Evolutionary conservation across 495 filamentous ascomycete genomes (phyloP), one percentile per base, ranked within the genome.

Genomic region (Elaphomyces granulatus): DNA sequence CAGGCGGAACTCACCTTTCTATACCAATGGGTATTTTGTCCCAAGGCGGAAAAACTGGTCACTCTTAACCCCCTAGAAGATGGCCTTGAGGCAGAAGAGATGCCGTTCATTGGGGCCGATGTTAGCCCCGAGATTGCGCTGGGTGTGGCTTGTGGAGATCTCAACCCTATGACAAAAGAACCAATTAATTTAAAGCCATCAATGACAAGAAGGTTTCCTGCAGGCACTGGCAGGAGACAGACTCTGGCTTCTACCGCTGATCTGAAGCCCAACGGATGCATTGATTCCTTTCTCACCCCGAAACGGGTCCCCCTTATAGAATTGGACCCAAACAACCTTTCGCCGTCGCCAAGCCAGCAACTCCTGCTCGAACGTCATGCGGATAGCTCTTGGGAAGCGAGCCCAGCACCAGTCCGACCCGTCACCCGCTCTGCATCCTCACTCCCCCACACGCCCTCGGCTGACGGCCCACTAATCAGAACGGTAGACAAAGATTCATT

Each of bases 1-100:
- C 78, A 83, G 50, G 92, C 92, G 0, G 90, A 96, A 53, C 67
- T 80, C 41, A 95, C 92, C 0, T 99, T 99, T 52, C 68, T 92
- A 6, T 78, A 96, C 50, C 88, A 94, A 57, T 78, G 92, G 47
- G 92, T 96, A 2, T 99, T 81, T 53, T 96, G 88, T 50, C 85
- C 87, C 0, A 63, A 71, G 37, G 65, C 68, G 16, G 66, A 77
- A 34, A 63, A 73, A 30, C 56, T 95, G 18, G 80, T 94, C 20
- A 77, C 83, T 39, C 63, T 87, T 40, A 85, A 78, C 7, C 58
- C 72, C 10, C 76, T 72, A 0, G 73, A 74, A 0, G 51, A 66
- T 9, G 71, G 72, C 14, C 45, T 84, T 4, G 68, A 78, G 14
- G 54, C 75, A 8, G 72, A 74, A 8, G 68, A 78, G 2, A 70